Evolutionary conservation across 768 basidiomycete species (phyloP).

Genomic region (Floccularia luteovirens): DNA sequence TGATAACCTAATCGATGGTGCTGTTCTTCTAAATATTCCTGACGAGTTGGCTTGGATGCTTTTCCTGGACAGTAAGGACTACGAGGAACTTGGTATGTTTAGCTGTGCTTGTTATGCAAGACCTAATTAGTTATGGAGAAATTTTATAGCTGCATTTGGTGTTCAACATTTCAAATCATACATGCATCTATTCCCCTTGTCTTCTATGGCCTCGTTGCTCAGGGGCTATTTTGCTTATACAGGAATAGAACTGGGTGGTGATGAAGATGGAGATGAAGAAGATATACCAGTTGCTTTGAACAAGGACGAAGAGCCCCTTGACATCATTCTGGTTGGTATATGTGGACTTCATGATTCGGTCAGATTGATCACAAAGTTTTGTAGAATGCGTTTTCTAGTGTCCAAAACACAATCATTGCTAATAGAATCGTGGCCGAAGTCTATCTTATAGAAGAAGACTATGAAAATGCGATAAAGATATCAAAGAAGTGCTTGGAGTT

Average conservation of each 20-base stretch:
- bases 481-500: slow-evolving; percentile 66
- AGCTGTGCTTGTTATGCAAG: slow-evolving; percentile 17
- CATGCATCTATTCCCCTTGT: slow-evolving; percentile 55
- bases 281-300: slow-evolving; percentile 10
- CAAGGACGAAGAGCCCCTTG: slow-evolving; percentile 52
- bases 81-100: slow-evolving; percentile 61
- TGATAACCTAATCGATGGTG: slow-evolving; percentile 65
- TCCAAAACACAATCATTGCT: slow-evolving; percentile 55
- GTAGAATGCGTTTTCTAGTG: slow-evolving; percentile 46
- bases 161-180: slow-evolving; percentile 48
- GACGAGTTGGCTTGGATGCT: slow-evolving; percentile 82
- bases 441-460: slow-evolving; percentile 65
- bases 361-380: neutral
- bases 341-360: neutral
- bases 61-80: slow-evolving; percentile 69
- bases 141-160: slow-evolving; percentile 52
- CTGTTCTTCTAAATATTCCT: slow-evolving; percentile 65
- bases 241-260: slow-evolving; percentile 31
- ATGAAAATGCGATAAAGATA: slow-evolving; percentile 59
- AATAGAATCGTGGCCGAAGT: slow-evolving; percentile 59
- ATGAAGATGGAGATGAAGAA: slow-evolving; percentile 23
- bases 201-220: slow-evolving; percentile 48
- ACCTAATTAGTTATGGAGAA: neutral
- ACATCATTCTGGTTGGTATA: slow-evolving; percentile 52
- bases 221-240: slow-evolving; percentile 63